phyloP scores from a whole-genome alignment of 2,329 filamentous ascomycete genomes.

The Aspergillus ibericus region DNA sequence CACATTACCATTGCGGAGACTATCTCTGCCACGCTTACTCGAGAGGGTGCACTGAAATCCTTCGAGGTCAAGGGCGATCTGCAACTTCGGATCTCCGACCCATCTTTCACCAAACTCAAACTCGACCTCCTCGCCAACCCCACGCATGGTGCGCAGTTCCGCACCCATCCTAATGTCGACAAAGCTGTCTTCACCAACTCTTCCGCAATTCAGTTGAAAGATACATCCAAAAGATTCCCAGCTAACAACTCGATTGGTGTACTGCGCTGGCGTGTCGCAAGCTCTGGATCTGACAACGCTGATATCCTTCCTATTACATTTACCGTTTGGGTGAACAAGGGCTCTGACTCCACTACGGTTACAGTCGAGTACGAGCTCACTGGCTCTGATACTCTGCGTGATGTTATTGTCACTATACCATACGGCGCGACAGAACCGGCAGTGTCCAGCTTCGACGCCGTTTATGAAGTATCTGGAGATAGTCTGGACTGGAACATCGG shows the following conservation, averaged over 20 bases:
- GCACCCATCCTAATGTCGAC: slow-evolving; percentile 95
- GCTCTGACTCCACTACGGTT: slow-evolving; percentile 77
- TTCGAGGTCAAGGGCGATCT: slow-evolving; percentile 90
- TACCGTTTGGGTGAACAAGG: slow-evolving; percentile 96
- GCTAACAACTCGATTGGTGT: slow-evolving; percentile 92
- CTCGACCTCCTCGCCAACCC: slow-evolving; percentile 74
- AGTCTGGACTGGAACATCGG: slow-evolving; percentile 93
- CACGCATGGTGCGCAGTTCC: slow-evolving; percentile 84
- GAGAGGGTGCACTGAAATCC: slow-evolving; percentile 82
- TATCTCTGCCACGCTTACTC: slow-evolving; percentile 84
- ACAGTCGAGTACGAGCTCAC: slow-evolving; percentile 96
- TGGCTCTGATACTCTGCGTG: slow-evolving; percentile 72
- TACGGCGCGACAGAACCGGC: slow-evolving; percentile 81
- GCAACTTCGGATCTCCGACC: slow-evolving; percentile 84
- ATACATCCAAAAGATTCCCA: slow-evolving; percentile 83
- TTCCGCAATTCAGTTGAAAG: slow-evolving; percentile 86
- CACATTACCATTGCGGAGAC: slow-evolving; percentile 84
- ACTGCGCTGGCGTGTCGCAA: slow-evolving; percentile 80
- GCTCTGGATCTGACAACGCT: slow-evolving; percentile 75
- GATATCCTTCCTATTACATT: slow-evolving; percentile 89
- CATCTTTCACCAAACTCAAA: slow-evolving; percentile 87
- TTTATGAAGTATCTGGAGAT: slow-evolving; percentile 91
- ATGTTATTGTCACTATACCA: slow-evolving; percentile 85
- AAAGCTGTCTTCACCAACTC: slow-evolving; percentile 79
- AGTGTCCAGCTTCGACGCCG: slow-evolving; percentile 89